Conservation (phyloP, 148 eudicot species). For the Euryodendron excelsum region DNA sequence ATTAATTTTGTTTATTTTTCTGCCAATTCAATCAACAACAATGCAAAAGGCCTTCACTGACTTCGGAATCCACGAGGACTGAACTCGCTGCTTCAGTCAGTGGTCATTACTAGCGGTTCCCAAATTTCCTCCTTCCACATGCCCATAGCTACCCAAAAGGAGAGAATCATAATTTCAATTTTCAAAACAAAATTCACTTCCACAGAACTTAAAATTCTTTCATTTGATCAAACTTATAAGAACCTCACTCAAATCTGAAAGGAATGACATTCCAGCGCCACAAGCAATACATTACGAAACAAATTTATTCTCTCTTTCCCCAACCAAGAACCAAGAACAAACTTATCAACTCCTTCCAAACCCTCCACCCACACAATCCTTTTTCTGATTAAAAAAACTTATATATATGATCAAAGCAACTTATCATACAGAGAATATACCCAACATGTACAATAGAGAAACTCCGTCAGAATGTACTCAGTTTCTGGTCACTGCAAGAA, state of each 20-base stretch:
- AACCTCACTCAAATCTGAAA: background rate
- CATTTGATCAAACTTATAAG: background rate
- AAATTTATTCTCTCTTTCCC: background rate
- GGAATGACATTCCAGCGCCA: background rate
- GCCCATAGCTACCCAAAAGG: slow-evolving; percentile 30
- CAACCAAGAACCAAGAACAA: background rate
- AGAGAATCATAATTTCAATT: background rate
- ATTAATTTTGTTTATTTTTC: background rate
- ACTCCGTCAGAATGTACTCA: background rate
- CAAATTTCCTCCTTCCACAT: too few relatives aligned
- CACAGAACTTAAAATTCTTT: slow-evolving; percentile 1
- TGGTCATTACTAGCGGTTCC: too few relatives aligned
- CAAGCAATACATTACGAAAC: background rate
- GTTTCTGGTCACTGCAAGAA: background rate
- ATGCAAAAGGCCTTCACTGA: too few relatives aligned
- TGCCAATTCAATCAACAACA: background rate
- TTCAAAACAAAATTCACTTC: background rate
- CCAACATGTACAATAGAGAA: slow-evolving; percentile 23
- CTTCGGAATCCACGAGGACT: background rate
- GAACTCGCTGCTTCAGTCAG: too few relatives aligned
- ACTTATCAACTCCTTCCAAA: background rate
- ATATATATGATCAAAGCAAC: background rate
- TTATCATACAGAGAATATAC: slow-evolving; percentile 6
- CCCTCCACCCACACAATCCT: background rate
- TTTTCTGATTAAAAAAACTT: background rate